Conservation (phyloP, 176 grass and related monocot genomes). For the Coix lacrymajobi region DNA sequence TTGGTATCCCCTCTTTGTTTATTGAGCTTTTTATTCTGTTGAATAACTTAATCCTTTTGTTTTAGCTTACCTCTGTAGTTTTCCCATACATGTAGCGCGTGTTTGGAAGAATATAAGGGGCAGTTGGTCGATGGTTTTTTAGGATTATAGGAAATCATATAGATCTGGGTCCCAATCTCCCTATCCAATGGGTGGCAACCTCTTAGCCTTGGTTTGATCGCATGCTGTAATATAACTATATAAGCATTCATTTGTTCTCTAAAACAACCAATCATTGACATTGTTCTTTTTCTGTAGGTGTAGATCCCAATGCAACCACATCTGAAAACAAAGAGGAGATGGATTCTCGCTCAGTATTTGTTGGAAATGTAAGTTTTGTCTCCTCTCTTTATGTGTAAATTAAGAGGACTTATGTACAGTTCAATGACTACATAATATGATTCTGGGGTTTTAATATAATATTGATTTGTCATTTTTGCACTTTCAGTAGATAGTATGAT, state of each 20-base stretch:
- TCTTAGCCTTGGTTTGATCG: background rate
- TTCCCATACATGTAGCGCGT: too few species aligned
- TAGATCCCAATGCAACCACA: conserved; percentile 47
- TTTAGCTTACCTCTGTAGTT: background rate
- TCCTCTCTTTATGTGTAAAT: conserved; percentile 7
- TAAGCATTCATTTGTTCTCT: background rate
- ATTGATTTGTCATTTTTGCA: background rate
- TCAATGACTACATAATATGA: background rate
- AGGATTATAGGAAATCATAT: background rate
- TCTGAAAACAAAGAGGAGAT: conserved; percentile 66
- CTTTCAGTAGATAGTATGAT: background rate
- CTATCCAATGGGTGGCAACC: background rate
- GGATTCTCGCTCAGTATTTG: conserved; percentile 59
- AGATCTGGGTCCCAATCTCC: background rate
- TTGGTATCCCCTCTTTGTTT: background rate
- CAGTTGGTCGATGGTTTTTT: background rate
- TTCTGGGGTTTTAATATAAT: background rate
- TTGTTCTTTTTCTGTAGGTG: conserved; percentile 12
- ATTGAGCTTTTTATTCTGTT: background rate
- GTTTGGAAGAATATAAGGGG: background rate
- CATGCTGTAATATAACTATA: background rate
- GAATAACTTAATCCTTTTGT: background rate
- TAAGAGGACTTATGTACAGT: background rate
- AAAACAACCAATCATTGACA: background rate
- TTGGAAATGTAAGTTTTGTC: conserved; percentile 60